Base-by-base conservation (phyloP, 768 basidiomycete genomes). In the Agaricus sinodeliciosus region DNA sequence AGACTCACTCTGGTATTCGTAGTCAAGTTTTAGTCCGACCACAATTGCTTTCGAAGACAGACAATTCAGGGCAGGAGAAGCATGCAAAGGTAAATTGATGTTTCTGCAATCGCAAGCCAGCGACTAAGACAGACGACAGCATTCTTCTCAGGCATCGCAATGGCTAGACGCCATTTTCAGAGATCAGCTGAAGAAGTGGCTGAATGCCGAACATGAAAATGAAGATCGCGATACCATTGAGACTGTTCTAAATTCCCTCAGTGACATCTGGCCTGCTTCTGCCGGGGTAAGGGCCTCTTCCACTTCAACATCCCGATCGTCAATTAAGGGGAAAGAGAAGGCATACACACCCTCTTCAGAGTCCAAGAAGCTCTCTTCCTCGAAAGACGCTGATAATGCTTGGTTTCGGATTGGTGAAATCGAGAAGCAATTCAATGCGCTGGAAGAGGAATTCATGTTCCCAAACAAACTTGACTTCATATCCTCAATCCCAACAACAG, bases 401-500 rank as follows among this genome's bases (percentile, higher is more conserved):
- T 54, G 79, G n/a, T 63, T 69, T 18, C 62, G 67, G 28, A 69
- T 82, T 45, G 51, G 59, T 25, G 68, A 61, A 35, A 71, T 80
- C 56, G 71, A 76, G 57, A 62, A 68, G n/a, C 62, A 67, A 8
- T 76, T 79, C 57, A 59, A 56, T 26, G 47, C 68, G 13, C 66
- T 74, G 47, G 61, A 69, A 25, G 43, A 58, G 49, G 72, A 73
- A 4, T 76, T 75, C 48, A 59, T 56, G 36, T 73, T 76, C 57
- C 75, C 74, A 13, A 40, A 62, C 22, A 61, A 65, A 18, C 66
- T 75, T 25, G 72, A 77, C 25, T 77, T 81, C 56, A 62, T 67
- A 55, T 62, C 72, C 19, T 66, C 44, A 31, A 71, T 50, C 60
- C 52, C 62, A 11, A 37, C 57, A 13, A 60, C 61, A 16, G 52